These are phyloP conservation scores for Lentinula detonsa DNA, from an alignment of 768 basidiomycete genomes.

Conservation along the genomic window DNA sequence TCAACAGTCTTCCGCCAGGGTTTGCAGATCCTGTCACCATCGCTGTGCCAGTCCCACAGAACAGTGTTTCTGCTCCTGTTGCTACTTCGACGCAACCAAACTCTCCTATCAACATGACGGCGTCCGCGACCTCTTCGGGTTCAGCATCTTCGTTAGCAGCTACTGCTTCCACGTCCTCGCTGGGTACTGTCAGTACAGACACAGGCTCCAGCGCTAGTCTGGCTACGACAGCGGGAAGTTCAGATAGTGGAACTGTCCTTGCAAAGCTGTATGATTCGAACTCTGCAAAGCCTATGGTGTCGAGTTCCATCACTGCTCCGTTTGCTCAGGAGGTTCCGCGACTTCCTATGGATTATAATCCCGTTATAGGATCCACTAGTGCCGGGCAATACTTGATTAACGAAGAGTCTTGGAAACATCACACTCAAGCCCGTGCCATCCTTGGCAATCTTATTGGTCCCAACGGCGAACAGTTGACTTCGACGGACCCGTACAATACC, in stretches of 20 bases:
- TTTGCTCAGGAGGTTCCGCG: conserved; percentile 1
- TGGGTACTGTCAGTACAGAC: conserved; percentile 43
- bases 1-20: not conserved
- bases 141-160: conserved; percentile 27
- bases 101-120: conserved; percentile 18
- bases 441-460: conserved; percentile 80
- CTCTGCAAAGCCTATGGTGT: conserved; percentile 18
- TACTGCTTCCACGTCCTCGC: conserved; percentile 23
- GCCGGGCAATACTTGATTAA: conserved; percentile 52
- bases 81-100: conserved; percentile 38
- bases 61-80: conserved; percentile 69
- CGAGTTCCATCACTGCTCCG: conserved; percentile 11
- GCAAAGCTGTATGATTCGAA: conserved; percentile 41
- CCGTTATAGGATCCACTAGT: conserved; percentile 20
- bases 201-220: conserved; percentile 44
- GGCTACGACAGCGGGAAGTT: conserved; percentile 44
- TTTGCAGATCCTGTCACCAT: conserved; percentile 32
- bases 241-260: conserved; percentile 30
- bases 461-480: conserved; percentile 81
- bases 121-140: conserved; percentile 18
- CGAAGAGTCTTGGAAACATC: conserved; percentile 82
- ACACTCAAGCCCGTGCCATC: conserved; percentile 77
- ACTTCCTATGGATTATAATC: conserved; percentile 4
- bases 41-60: conserved; percentile 41
- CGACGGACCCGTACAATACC: conserved; percentile 93